A percentile compares a stretch with the other conserved stretches of the same genome.
Conservation (phyloP, 805 yeast species). For the Isabelozyma rhagii region DNA sequence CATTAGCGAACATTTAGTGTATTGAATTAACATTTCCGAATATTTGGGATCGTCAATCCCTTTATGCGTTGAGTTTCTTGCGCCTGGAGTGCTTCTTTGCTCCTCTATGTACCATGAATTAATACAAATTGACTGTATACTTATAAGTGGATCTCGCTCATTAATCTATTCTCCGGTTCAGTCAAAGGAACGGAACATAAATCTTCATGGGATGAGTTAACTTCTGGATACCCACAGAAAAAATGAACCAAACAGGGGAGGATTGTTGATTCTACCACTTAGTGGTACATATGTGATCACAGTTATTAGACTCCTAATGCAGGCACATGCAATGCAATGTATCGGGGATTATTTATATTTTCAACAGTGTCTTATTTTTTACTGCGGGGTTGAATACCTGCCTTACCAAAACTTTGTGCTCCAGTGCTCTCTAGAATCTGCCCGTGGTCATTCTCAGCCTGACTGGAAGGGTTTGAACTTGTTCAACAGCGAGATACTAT, state of each 20-base stretch:
- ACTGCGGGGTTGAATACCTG: background rate
- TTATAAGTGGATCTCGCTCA: too few species aligned
- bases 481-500: background rate
- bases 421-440: background rate
- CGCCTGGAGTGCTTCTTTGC: too few species aligned
- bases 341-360: background rate
- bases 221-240: background rate
- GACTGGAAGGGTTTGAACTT: background rate
- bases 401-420: background rate
- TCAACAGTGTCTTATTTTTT: background rate
- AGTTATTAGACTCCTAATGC: background rate
- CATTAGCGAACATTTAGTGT: too few species aligned
- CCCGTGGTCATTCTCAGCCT: background rate
- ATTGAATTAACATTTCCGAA: too few species aligned
- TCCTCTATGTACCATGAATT: too few species aligned
- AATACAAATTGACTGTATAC: too few species aligned
- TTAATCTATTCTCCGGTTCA: too few species aligned
- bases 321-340: background rate
- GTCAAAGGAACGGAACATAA: too few species aligned
- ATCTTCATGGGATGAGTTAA: background rate
- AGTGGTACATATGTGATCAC: background rate
- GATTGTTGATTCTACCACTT: background rate
- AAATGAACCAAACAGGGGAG: background rate
- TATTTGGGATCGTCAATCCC: too few species aligned
- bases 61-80: too few species aligned